phyloP scores from a whole-genome alignment of 2,329 filamentous ascomycete genomes.

The Paracoccidioides lutzii region DNA sequence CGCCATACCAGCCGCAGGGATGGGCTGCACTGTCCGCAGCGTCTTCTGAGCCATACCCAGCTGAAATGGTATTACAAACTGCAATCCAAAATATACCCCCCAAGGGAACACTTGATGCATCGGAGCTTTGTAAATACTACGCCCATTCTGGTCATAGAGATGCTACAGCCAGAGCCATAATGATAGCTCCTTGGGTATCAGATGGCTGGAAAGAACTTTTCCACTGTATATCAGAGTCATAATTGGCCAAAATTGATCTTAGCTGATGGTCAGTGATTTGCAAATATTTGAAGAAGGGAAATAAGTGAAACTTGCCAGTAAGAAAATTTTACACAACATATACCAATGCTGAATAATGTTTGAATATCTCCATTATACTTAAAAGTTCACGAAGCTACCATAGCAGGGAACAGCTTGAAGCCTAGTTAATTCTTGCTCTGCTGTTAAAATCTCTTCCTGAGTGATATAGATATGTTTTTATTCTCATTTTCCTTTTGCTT shows the following conservation, averaged over 20 bases:
- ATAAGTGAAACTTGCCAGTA: no score
- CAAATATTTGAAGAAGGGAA: constrained; percentile 3
- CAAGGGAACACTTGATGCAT: constrained; percentile 51
- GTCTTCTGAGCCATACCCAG: constrained; percentile 42
- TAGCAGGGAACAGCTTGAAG: no score
- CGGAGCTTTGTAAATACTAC: constrained; percentile 60
- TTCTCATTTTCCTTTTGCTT: no score
- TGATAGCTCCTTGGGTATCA: constrained; percentile 67
- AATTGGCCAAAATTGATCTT: background rate
- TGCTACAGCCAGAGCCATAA: constrained; percentile 64
- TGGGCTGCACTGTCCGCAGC: constrained; percentile 63
- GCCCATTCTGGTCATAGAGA: constrained; percentile 56
- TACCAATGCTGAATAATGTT: no score
- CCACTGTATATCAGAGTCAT: constrained; percentile 17
- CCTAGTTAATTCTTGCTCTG: no score
- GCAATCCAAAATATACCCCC: constrained; percentile 64
- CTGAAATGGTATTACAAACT: constrained; percentile 72
- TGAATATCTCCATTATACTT: no score
- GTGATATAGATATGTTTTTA: no score
- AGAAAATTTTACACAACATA: no score
- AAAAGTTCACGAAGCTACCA: no score
- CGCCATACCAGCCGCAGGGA: constrained; percentile 63
- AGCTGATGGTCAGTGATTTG: background rate
- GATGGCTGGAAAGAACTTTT: constrained; percentile 48
- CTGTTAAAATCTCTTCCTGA: no score